A percentile compares a stretch with the other conserved stretches of the same genome.
phyloP scores from a whole-genome alignment of 2,329 filamentous ascomycete genomes.

The Drechslera avenae region DNA sequence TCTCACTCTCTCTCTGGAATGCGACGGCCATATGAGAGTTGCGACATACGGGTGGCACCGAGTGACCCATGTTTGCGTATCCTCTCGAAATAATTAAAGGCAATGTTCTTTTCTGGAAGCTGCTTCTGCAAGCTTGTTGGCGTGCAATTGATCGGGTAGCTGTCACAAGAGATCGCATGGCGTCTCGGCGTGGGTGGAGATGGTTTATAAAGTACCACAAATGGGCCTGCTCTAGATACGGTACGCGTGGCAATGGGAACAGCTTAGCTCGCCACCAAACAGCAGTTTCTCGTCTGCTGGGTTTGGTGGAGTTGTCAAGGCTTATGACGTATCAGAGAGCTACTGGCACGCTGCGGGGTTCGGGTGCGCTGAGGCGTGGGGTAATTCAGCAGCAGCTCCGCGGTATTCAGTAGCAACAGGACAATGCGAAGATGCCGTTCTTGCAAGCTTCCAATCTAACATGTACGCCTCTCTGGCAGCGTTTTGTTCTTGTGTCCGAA shows the following conservation, averaged over 20 bases:
- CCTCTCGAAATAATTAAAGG: conserved; percentile 45
- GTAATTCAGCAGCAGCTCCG: background rate
- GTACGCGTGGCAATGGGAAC: conserved; percentile 7
- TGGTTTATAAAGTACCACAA: conserved; percentile 7
- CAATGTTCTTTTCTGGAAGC: conserved; percentile 39
- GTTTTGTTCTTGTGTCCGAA: background rate
- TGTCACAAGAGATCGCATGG: conserved; percentile 43
- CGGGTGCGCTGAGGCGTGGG: conserved; percentile 1
- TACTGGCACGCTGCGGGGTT: conserved; percentile 17
- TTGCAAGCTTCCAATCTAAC: no score
- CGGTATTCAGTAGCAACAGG: background rate
- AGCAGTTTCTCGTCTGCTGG: conserved; percentile 9
- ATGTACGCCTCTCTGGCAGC: background rate
- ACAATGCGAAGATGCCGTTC: background rate
- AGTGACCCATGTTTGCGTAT: conserved; percentile 53
- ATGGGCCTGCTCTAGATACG: conserved; percentile 3
- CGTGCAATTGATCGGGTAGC: conserved; percentile 39
- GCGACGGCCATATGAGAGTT: background rate
- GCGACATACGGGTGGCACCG: conserved; percentile 47
- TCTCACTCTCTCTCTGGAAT: no score
- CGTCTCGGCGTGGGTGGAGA: conserved; percentile 10
- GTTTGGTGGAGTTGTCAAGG: background rate
- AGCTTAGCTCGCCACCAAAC: conserved; percentile 5
- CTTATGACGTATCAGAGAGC: conserved; percentile 19
- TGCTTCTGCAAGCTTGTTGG: conserved; percentile 38